Conservation (phyloP, 345 rosid genomes). For the Gossypioides kirkii region DNA sequence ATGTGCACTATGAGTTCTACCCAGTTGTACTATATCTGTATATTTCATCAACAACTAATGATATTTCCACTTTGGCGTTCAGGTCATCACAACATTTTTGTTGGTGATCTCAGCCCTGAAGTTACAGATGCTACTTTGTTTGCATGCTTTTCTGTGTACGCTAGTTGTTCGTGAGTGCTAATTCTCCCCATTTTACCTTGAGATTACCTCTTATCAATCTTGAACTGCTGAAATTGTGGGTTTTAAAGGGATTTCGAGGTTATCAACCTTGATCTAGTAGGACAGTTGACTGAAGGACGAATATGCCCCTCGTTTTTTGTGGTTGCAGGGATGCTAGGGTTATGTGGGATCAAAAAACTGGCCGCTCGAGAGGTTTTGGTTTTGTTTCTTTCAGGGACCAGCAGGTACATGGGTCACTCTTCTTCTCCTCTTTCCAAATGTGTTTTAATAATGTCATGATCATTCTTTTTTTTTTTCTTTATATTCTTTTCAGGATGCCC, state of each 20-base stretch:
- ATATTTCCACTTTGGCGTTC: slow-evolving; percentile 14
- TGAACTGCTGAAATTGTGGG: neutral
- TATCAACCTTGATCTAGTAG: neutral
- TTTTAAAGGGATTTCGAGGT: neutral
- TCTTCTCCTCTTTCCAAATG: neutral
- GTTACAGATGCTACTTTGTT: slow-evolving; percentile 82
- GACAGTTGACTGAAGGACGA: neutral
- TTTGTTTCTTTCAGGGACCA: slow-evolving; percentile 86
- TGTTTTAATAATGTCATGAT: neutral
- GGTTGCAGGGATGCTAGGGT: slow-evolving; percentile 70
- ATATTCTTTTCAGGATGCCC: slow-evolving; percentile 70
- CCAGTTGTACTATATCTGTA: neutral
- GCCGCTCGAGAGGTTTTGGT: slow-evolving; percentile 94
- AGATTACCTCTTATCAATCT: neutral
- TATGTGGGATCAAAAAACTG: slow-evolving; percentile 98
- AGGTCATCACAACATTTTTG: slow-evolving; percentile 86
- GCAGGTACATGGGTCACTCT: slow-evolving; percentile 33
- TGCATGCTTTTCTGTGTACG: slow-evolving; percentile 64
- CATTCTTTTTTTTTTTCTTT: slow-evolving; percentile 6
- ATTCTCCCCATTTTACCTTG: neutral
- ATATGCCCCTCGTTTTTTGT: neutral
- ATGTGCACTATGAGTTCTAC: neutral
- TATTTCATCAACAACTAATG: neutral
- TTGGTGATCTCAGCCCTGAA: slow-evolving; percentile 91
- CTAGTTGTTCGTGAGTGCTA: slow-evolving; percentile 72